Evolutionary conservation across 495 filamentous ascomycete species (phyloP), one percentile per base, ranked within the genome.

Genomic region (Neurospora sp.): DNA sequence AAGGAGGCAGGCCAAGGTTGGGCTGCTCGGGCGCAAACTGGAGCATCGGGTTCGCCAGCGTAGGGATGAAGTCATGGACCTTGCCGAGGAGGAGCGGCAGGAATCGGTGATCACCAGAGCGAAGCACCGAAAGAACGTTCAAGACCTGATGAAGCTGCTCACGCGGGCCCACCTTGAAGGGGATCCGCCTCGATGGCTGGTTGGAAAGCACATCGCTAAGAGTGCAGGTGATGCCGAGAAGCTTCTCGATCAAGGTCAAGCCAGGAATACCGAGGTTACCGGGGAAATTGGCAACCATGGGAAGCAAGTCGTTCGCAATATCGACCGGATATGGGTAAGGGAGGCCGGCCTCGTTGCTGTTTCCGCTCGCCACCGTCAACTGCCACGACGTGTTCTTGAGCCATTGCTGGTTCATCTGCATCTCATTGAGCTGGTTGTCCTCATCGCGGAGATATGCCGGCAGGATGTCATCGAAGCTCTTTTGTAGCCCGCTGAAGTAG

Each of bases 371-470:
- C 73, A 81, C 82, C 46, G 86, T 84, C 66, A 95, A 79, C 73
- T 93, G 90, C 93, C 93, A 96, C 3, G 92, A 86, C 77, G 91
- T 90, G 37, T 91, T 92, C 75, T 92, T 90, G n/a, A 95, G 86
- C 93, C 93, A 96, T 78, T 92, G 89, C 80, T 94, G 92, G 41
- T 91, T 93, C 9, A 89, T 84, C 10, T 89, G 85, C 10, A 94
- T 82, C 77, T 96, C 92, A 20, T 89, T 85, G 31, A 90, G 87
- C 80, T 93, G 91, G 10, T 84, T 88, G 72, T 94, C 89, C 3
- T 88, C 89, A 66, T 86, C 84, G 70, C 89, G 88, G 59, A 92
- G 84, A 73, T 89, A 88, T 0, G 83, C 75, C 0, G 91, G 91
- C 1, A 93, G 81, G 16, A 90, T 87, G 31, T 91, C 88, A 16